Evolutionary conservation across 495 filamentous ascomycete species (phyloP).

Genomic region (Trichoderma reesei): DNA sequence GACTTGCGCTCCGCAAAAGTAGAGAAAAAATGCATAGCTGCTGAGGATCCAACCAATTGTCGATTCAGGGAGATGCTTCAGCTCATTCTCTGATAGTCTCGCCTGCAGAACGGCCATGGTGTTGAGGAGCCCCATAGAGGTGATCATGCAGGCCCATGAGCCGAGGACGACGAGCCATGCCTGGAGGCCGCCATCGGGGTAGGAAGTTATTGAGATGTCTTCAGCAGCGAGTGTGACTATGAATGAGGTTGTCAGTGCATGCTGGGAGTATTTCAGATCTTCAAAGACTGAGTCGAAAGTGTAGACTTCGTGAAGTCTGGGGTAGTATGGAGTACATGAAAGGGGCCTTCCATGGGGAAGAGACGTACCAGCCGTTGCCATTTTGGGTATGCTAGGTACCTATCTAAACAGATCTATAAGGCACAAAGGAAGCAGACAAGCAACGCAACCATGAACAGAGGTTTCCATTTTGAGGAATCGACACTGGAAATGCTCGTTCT

Average conservation of each 20-base stretch:
- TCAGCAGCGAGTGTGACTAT: background rate
- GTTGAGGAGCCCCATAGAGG: constrained; percentile 48
- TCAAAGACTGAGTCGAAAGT: background rate
- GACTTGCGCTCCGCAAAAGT: constrained; percentile 55
- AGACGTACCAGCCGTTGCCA: background rate
- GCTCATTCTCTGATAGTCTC: constrained; percentile 45
- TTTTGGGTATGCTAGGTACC: background rate
- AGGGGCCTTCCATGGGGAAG: background rate
- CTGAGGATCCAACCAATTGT: constrained; percentile 59
- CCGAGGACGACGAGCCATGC: constrained; percentile 47
- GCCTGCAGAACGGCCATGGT: constrained; percentile 46
- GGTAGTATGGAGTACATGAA: background rate
- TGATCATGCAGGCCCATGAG: constrained; percentile 41
- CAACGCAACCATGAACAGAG: background rate
- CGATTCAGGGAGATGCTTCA: constrained; percentile 40
- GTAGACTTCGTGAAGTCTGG: background rate
- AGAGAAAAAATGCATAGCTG: constrained; percentile 51
- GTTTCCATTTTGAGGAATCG: background rate
- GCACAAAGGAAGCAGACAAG: background rate
- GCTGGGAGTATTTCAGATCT: background rate
- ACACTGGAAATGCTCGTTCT: background rate
- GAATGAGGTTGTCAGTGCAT: background rate
- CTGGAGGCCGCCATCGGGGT: constrained; percentile 43
- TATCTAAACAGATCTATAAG: background rate
- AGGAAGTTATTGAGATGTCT: constrained; percentile 19